A percentile compares a stretch with the other conserved stretches of the same genome.
Conservation (phyloP, 139 green algal species). For the Edaphochlamys debaryana region DNA sequence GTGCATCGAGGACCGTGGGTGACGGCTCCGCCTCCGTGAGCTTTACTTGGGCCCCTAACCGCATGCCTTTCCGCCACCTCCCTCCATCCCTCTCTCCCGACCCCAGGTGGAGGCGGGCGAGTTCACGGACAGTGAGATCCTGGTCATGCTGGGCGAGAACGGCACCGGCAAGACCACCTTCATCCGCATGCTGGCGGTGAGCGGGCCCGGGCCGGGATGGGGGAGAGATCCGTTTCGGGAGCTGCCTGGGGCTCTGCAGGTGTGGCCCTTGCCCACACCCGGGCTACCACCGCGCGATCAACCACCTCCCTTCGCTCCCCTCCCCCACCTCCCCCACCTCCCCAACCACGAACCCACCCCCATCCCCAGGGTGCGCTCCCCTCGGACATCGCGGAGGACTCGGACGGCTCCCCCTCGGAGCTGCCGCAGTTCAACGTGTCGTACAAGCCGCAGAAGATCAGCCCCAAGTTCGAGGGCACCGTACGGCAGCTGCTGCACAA, state of each 20-base stretch:
- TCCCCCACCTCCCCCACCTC: background rate
- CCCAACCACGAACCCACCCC: background rate
- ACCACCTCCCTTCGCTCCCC: background rate
- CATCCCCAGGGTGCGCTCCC: slow-evolving; percentile 44
- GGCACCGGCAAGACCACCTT: slow-evolving; percentile 99
- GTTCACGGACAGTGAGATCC: slow-evolving; percentile 96
- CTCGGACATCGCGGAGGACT: slow-evolving; percentile 59
- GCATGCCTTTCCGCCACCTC: no score
- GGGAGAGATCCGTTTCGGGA: slow-evolving; percentile 58
- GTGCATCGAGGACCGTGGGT: no score
- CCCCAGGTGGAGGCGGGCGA: slow-evolving; percentile 86
- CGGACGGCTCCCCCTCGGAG: slow-evolving; percentile 76
- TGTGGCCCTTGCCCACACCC: no score
- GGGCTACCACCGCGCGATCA: no score
- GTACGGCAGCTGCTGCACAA: slow-evolving; percentile 96
- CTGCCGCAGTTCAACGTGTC: slow-evolving; percentile 68
- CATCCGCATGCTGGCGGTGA: slow-evolving; percentile 95
- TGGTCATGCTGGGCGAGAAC: slow-evolving; percentile 99
- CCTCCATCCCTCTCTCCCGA: no score
- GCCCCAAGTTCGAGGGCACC: slow-evolving; percentile 94
- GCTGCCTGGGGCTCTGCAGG: no score
- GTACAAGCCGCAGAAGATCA: slow-evolving; percentile 99
- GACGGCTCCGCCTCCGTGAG: no score
- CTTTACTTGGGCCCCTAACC: no score
- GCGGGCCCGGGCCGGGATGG: background rate